Percentiles rank a stretch among this genome's conserved stretches.
Conservation (phyloP, 192 early-diverging fungal species). For the Obelidium mucronatum region DNA sequence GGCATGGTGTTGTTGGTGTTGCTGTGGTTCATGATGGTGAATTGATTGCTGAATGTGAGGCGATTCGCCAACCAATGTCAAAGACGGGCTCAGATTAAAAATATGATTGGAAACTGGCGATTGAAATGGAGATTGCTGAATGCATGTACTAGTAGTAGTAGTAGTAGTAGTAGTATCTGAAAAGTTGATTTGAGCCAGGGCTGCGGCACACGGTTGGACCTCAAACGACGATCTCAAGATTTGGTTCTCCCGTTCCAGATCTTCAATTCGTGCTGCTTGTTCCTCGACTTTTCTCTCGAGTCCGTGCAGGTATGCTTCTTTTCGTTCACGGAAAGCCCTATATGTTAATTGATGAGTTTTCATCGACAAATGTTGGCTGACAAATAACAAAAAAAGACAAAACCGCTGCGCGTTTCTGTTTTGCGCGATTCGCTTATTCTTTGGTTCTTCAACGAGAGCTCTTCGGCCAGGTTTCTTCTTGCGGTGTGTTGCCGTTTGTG, state of each 20-base stretch:
- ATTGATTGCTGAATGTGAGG: neutral
- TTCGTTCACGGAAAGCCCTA: constrained; percentile 24
- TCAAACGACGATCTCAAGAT: neutral
- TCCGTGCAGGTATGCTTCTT: constrained; percentile 21
- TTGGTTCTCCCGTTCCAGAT: constrained; percentile 2
- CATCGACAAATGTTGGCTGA: no score
- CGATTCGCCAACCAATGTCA: neutral
- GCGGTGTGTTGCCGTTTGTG: neutral
- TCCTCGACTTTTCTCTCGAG: constrained; percentile 25
- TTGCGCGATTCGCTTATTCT: constrained; percentile 30
- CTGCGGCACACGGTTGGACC: no score
- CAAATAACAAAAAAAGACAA: neutral
- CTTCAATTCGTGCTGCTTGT: constrained; percentile 6
- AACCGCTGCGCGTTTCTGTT: constrained; percentile 19
- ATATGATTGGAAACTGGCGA: neutral
- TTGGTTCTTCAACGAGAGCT: neutral
- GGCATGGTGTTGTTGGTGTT: neutral
- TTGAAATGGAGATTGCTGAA: neutral
- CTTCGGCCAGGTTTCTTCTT: neutral
- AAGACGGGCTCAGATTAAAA: neutral
- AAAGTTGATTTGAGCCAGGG: neutral
- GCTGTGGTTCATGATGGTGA: neutral
- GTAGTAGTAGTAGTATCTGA: neutral
- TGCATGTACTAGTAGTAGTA: no score
- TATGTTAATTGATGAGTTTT: no score